Evolutionary conservation across 306 rosid species (phyloP).

Genomic region (Lagenaria siceraria): DNA sequence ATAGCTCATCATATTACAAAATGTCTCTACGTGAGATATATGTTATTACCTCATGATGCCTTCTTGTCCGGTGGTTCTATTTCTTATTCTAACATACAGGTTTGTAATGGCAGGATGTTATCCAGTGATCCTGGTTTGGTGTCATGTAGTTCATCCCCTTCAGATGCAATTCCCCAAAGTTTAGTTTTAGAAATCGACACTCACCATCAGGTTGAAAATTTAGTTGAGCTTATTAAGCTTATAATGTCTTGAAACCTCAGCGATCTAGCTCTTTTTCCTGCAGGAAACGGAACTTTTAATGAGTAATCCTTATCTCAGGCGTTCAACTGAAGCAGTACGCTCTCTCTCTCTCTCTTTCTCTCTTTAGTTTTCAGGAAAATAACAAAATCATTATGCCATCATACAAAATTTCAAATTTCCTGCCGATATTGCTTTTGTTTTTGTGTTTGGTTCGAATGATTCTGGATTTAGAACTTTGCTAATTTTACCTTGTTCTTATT

Average conservation of each 20-base stretch:
- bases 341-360: background rate
- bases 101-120: slow-evolving; percentile 22
- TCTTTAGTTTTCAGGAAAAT: background rate
- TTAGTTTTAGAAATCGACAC: slow-evolving; percentile 1
- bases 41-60: background rate
- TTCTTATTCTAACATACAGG: background rate
- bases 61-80: background rate
- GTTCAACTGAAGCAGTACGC: background rate
- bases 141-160: background rate
- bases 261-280: background rate
- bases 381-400: background rate
- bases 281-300: slow-evolving; percentile 7
- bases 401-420: background rate
- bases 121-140: slow-evolving; percentile 36
- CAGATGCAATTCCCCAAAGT: background rate
- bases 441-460: background rate
- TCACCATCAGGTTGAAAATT: slow-evolving; percentile 17
- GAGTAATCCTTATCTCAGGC: slow-evolving; percentile 8
- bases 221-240: background rate
- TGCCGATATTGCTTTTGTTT: background rate
- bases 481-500: background rate
- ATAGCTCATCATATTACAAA: background rate
- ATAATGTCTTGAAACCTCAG: background rate
- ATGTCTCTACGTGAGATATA: background rate
- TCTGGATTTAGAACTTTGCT: background rate